Percentiles rank a stretch among this genome's conserved stretches.
These are phyloP conservation scores for Candida pseudocylindracea DNA, from an alignment of 1,139 yeast species.

Conservation along the genomic window DNA sequence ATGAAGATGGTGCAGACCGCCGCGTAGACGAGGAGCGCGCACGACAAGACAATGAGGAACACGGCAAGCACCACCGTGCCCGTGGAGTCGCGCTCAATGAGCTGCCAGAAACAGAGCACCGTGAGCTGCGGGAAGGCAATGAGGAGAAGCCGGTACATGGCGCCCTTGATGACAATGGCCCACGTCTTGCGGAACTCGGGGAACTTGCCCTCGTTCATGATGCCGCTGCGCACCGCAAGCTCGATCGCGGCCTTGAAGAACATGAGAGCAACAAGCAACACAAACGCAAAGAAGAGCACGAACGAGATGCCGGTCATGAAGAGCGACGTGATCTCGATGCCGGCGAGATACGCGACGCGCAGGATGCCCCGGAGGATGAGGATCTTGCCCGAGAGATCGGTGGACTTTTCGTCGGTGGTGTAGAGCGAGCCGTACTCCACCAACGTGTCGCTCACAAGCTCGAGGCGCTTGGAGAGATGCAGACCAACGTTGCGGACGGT, in stretches of 20 bases:
- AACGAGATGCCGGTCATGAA: constrained; percentile 78
- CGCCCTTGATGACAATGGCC: constrained; percentile 68
- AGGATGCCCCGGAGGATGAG: constrained; percentile 77
- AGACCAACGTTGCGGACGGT: too few relatives aligned
- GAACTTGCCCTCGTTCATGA: constrained; percentile 44
- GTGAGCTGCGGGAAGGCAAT: constrained; percentile 76
- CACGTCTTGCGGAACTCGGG: constrained; percentile 63
- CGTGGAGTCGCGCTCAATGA: constrained; percentile 60
- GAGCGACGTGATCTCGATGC: constrained; percentile 66
- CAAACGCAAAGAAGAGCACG: constrained; percentile 58
- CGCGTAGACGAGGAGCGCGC: constrained; percentile 50
- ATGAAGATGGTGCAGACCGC: constrained; percentile 43
- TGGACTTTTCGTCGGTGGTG: constrained; percentile 50
- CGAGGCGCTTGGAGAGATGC: background rate
- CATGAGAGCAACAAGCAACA: constrained; percentile 39
- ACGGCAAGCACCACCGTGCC: constrained; percentile 69
- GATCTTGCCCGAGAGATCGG: constrained; percentile 31
- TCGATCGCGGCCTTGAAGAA: constrained; percentile 61
- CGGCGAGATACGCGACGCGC: constrained; percentile 70
- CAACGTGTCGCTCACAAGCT: constrained; percentile 15
- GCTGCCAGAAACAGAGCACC: constrained; percentile 74
- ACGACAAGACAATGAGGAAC: constrained; percentile 31
- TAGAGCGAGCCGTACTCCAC: constrained; percentile 23
- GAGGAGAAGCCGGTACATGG: constrained; percentile 59
- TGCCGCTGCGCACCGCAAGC: constrained; percentile 34